Evolutionary conservation across 345 rosid genomes (phyloP), one percentile per base, ranked within the genome.

Genomic region (Syzygium jambos): DNA sequence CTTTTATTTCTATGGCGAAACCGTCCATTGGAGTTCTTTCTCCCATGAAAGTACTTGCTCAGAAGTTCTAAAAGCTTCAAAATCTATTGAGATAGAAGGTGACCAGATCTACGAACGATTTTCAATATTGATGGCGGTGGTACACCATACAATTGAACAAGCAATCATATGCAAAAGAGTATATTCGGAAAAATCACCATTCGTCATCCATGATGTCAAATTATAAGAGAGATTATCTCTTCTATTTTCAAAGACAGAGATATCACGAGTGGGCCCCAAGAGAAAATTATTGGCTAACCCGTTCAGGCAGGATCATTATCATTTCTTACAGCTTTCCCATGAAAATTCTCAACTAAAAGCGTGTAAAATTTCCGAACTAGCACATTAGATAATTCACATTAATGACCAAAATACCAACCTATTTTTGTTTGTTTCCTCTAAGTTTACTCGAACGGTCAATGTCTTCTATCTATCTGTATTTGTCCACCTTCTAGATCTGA

Each of bases 11-110:
- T n/a, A 85, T n/a, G 0, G 23, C 11, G 25, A 29, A 52, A 85
- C n/a, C 41, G 34, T 43, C 22, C 14, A 21, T 41, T 34, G 27
- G 51, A 85, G 34, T 43, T 55, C 41, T n/a, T 61, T 43, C 63
- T 85, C 73, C 13, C 7, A 57, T 21, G 68, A 56, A 57, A 43
- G 27, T 0, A 0, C 0, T 2, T 59, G 16, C 27, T 59, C 27
- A 2, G 65, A 59, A 59, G 65, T 59, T 27, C 30, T 27, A 25
- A 14, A 59, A 11, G 15, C 30, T 59, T 27, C 65, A 59, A 59
- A 25, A 27, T 59, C 65, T n/a, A 61, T 29, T 61, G 19, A 61
- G 34, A 61, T n/a, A n/a, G 73, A 0, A 61, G 34, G 73, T 61
- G 19, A n/a, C 15, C 8, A 61, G 19, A 17, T 27, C 34, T 13